These are phyloP conservation scores for Periconia sp. DNA, from an alignment of 2,329 filamentous ascomycete species.

Conservation along the genomic window DNA sequence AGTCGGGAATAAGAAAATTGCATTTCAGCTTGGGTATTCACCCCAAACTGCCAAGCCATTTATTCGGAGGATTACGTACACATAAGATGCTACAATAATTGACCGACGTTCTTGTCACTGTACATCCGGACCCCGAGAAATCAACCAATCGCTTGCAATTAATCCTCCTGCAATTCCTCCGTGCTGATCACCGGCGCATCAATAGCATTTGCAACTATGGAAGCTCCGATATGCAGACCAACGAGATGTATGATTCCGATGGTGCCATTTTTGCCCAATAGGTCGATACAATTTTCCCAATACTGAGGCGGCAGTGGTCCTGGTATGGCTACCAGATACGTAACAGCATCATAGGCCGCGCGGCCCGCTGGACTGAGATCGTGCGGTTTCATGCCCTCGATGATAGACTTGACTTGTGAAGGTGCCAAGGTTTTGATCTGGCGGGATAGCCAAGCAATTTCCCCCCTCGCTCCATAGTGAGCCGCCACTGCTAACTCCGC, in stretches of 20 bases:
- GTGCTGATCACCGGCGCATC: slow-evolving; percentile 1
- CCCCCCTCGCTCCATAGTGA: slow-evolving; percentile 1
- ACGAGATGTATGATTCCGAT: slow-evolving; percentile 6
- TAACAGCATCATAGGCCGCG: slow-evolving; percentile 5
- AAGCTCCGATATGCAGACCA: slow-evolving; percentile 6
- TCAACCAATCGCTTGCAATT: too few species aligned
- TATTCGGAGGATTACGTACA: too few species aligned
- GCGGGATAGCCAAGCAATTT: slow-evolving; percentile 5
- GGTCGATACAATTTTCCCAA: slow-evolving; percentile 2
- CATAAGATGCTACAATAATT: too few species aligned
- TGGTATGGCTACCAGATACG: slow-evolving; percentile 3
- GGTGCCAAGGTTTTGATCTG: slow-evolving; percentile 5
- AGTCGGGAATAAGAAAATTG: too few species aligned
- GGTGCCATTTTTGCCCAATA: background rate
- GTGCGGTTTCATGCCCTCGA: slow-evolving; percentile 1
- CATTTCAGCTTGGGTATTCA: too few species aligned
- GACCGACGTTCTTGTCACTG: too few species aligned
- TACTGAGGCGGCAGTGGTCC: slow-evolving; percentile 2
- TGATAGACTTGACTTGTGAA: slow-evolving; percentile 4
- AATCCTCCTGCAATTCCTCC: slow-evolving; percentile 2
- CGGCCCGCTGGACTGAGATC: background rate
- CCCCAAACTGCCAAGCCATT: too few species aligned
- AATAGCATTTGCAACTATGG: slow-evolving; percentile 5
- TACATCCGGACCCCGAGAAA: background rate
- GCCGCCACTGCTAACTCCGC: slow-evolving; percentile 4